These are phyloP conservation scores for Blakeslea trispora DNA, from an alignment of 371 early-diverging fungal genomes.

Conservation along the genomic window DNA sequence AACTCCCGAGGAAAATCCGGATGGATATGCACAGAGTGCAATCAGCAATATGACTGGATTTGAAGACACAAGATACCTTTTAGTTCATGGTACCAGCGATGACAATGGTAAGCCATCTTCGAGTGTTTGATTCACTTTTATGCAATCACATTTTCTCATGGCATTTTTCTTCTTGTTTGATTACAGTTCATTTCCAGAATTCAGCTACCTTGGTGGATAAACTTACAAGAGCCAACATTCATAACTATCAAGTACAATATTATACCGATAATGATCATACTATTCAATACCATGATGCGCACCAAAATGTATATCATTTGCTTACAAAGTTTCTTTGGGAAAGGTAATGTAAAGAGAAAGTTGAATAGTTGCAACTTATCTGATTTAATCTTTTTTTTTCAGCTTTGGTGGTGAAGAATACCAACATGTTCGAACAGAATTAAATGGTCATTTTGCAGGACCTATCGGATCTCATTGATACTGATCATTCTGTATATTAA, in stretches of 20 bases:
- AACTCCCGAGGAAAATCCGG: conserved; percentile 72
- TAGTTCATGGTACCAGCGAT: conserved; percentile 92
- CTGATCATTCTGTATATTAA: no score
- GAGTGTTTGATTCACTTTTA: no score
- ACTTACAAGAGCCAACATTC: conserved; percentile 68
- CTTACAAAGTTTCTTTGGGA: conserved; percentile 50
- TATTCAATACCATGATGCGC: conserved; percentile 74
- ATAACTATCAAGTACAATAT: conserved; percentile 78
- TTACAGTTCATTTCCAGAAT: conserved; percentile 68
- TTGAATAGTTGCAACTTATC: neutral
- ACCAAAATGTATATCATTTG: conserved; percentile 59
- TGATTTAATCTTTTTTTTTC: neutral
- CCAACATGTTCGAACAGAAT: conserved; percentile 41
- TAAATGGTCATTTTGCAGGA: conserved; percentile 38
- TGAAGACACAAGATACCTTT: conserved; percentile 66
- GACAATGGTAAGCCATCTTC: conserved; percentile 53
- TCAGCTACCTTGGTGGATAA: conserved; percentile 75
- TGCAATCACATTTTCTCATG: no score
- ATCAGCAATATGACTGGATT: conserved; percentile 82
- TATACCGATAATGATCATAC: conserved; percentile 92
- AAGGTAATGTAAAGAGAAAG: conserved; percentile 24
- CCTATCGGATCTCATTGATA: conserved; percentile 14
- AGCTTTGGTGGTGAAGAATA: conserved; percentile 54
- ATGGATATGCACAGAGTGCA: conserved; percentile 77
- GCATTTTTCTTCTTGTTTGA: neutral